Percentiles rank a stretch among this genome's conserved stretches.
These are phyloP conservation scores for Myxozyma mucilagina DNA, from an alignment of 805 yeast genomes.

Conservation along the genomic window DNA sequence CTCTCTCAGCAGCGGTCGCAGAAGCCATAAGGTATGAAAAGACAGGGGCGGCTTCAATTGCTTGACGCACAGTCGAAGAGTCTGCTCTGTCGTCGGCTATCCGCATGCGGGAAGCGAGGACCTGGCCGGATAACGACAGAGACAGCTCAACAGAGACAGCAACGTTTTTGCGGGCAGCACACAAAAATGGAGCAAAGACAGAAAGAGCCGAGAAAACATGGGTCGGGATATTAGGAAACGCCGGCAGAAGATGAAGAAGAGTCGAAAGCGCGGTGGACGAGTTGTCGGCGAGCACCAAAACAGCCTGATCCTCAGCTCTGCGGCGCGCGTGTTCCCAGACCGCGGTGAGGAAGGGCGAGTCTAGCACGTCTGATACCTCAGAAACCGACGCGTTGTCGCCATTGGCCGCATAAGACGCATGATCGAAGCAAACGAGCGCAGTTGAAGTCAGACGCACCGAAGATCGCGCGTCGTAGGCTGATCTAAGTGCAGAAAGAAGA, in stretches of 20 bases:
- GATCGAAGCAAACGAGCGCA: constrained; percentile 16
- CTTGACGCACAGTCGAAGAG: not conserved
- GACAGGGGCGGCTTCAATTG: constrained; percentile 12
- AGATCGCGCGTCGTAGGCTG: constrained; percentile 6
- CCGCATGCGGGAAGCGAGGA: constrained; percentile 21
- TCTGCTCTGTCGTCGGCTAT: constrained; percentile 25
- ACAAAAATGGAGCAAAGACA: constrained; percentile 43
- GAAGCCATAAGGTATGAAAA: constrained; percentile 19
- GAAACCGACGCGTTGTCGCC: not conserved
- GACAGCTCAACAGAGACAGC: constrained; percentile 25
- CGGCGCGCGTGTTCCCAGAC: constrained; percentile 45
- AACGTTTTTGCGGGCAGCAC: constrained; percentile 35
- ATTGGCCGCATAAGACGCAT: not conserved
- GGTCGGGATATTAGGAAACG: constrained; percentile 42
- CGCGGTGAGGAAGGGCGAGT: constrained; percentile 39
- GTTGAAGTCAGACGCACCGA: constrained; percentile 21
- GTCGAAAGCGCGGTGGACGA: constrained; percentile 11
- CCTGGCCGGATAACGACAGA: constrained; percentile 25
- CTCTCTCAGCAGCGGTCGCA: constrained; percentile 14
- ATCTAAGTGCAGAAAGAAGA: constrained; percentile 14
- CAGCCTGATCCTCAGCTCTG: constrained; percentile 45
- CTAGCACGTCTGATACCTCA: constrained; percentile 30
- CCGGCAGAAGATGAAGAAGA: constrained; percentile 30
- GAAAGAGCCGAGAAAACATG: constrained; percentile 41
- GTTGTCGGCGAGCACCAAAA: constrained; percentile 35